Conservation (phyloP, 257 asterid species). For the Solanum lycopersicoides region DNA sequence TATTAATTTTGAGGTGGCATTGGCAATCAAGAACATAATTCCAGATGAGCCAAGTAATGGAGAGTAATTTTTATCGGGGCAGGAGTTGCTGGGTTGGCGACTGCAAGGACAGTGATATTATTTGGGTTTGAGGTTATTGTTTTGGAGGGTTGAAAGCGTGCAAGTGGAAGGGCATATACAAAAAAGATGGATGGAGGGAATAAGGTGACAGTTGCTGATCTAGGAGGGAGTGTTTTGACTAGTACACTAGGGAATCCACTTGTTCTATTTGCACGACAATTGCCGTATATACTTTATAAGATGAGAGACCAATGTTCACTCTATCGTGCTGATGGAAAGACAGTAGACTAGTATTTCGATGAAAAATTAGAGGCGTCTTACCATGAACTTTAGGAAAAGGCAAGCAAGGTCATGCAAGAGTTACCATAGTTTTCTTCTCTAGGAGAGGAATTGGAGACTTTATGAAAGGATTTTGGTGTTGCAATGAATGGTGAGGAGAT, state of each 20-base stretch:
- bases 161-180: conserved; percentile 74
- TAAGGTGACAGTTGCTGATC: conserved; percentile 59
- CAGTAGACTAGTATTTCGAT: conserved; percentile 54
- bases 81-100: conserved; percentile 73
- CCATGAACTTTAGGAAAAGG: too few relatives aligned
- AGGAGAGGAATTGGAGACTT: too few relatives aligned
- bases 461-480: too few relatives aligned
- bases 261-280: conserved; percentile 55
- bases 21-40: conserved; percentile 47
- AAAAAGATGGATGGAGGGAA: conserved; percentile 49
- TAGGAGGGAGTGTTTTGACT: conserved; percentile 79
- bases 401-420: too few relatives aligned
- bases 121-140: conserved; percentile 78
- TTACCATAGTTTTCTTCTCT: too few relatives aligned
- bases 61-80: conserved; percentile 69
- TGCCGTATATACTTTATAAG: conserved; percentile 35
- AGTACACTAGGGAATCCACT: conserved; percentile 82
- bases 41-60: conserved; percentile 28
- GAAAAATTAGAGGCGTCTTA: not conserved
- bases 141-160: conserved; percentile 78
- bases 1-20: conserved; percentile 79
- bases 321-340: conserved; percentile 7
- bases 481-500: too few relatives aligned
- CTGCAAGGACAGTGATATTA: conserved; percentile 77
- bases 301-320: conserved; percentile 86